A percentile compares a stretch with the other conserved stretches of the same genome.
phyloP scores from a whole-genome alignment of 208 protist species.

The Vickermania spadyakhi region DNA sequence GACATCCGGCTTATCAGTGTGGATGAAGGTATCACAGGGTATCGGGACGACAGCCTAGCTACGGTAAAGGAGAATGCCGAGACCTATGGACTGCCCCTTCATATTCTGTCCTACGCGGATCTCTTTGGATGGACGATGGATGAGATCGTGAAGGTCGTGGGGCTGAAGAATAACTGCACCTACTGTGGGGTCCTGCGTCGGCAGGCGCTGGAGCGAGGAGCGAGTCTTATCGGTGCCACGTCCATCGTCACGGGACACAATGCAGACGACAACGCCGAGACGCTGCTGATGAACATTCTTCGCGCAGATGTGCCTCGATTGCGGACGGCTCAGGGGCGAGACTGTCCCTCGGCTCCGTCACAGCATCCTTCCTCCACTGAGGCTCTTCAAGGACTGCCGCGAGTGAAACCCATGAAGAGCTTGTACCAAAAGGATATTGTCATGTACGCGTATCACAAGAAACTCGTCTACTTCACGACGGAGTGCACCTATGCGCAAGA shows the following conservation, averaged over 20 bases:
- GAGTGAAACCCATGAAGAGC: slow-evolving; percentile 97
- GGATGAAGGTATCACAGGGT: slow-evolving; percentile 98
- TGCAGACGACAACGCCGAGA: slow-evolving; percentile 98
- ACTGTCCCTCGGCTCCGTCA: not conserved
- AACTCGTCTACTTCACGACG: slow-evolving; percentile 97
- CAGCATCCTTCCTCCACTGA: slow-evolving; percentile 23
- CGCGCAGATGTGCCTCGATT: slow-evolving; percentile 92
- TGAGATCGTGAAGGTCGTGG: slow-evolving; percentile 90
- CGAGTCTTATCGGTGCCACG: slow-evolving; percentile 70
- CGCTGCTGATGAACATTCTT: slow-evolving; percentile 96
- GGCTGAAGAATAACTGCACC: slow-evolving; percentile 94
- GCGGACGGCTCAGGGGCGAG: slow-evolving; percentile 63
- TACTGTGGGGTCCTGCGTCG: slow-evolving; percentile 98
- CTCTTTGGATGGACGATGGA: slow-evolving; percentile 98
- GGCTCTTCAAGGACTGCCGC: slow-evolving; percentile 9
- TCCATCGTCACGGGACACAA: slow-evolving; percentile 98
- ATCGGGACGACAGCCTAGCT: slow-evolving; percentile 96
- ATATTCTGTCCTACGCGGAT: slow-evolving; percentile 93
- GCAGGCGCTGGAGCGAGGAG: slow-evolving; percentile 94
- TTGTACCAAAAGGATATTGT: slow-evolving; percentile 98
- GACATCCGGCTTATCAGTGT: slow-evolving; percentile 93
- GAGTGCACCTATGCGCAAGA: slow-evolving; percentile 97
- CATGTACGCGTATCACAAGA: slow-evolving; percentile 96
- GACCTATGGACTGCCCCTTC: slow-evolving; percentile 91
- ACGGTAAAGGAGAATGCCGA: slow-evolving; percentile 92